phyloP scores from a whole-genome alignment of 2,329 filamentous ascomycete species.

The Fusarium avenaceum region DNA sequence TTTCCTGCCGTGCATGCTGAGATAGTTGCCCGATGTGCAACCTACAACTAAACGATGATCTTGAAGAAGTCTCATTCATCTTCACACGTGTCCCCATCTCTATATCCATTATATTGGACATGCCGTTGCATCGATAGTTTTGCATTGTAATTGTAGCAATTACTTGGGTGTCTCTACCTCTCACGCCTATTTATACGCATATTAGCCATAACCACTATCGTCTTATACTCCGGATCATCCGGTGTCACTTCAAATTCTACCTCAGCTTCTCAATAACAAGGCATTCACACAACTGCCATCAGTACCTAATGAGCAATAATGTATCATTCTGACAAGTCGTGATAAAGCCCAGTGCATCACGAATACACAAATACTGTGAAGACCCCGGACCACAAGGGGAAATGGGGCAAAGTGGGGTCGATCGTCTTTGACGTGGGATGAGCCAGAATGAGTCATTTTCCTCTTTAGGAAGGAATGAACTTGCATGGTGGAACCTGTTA shows the following conservation, averaged over 20 bases:
- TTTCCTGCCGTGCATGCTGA: not conserved
- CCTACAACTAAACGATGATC: not conserved
- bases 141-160: not conserved
- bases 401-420: slow-evolving; percentile 10
- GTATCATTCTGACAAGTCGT: slow-evolving; percentile 46
- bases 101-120: not conserved
- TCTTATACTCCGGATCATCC: not conserved
- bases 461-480: slow-evolving; percentile 21
- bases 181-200: not conserved
- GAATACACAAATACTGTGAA: slow-evolving; percentile 12
- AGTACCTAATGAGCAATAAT: slow-evolving; percentile 35
- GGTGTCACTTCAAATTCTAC: not conserved
- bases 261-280: too few species aligned
- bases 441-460: slow-evolving; percentile 55
- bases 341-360: slow-evolving; percentile 31
- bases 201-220: too few species aligned
- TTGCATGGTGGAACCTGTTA: not conserved
- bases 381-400: slow-evolving; percentile 1
- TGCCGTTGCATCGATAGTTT: not conserved
- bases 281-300: not conserved
- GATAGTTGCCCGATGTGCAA: not conserved
- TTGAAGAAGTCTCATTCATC: slow-evolving; percentile 45
- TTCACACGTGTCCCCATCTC: too few species aligned
- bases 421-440: slow-evolving; percentile 41
- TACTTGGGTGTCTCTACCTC: not conserved